phyloP scores from a whole-genome alignment of 2,329 filamentous ascomycete species.

The Diaporthe caulivora region DNA sequence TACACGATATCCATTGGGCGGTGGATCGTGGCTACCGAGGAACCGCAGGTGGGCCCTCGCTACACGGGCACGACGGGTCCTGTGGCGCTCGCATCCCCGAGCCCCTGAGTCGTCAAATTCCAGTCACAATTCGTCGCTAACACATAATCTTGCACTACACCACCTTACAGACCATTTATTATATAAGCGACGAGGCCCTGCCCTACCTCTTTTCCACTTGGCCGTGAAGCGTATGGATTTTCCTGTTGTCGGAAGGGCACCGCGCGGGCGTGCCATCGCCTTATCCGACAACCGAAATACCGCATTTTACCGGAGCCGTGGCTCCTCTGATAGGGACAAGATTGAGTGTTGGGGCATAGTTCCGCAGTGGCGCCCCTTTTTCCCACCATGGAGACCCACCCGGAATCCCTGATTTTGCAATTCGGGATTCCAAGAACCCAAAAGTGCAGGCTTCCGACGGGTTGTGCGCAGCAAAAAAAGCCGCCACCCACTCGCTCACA shows the following conservation, averaged over 20 bases:
- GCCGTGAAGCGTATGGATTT: conserved; percentile 10
- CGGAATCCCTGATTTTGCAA: conserved; percentile 24
- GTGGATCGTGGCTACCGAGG: conserved; percentile 26
- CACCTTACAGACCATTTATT: conserved; percentile 12
- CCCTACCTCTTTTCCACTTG: too few relatives aligned
- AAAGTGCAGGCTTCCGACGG: conserved; percentile 12
- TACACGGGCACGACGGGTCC: conserved; percentile 2
- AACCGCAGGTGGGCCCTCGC: conserved; percentile 21
- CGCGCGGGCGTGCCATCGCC: neutral
- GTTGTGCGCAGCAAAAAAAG: neutral
- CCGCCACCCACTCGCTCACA: neutral
- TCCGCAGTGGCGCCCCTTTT: conserved; percentile 23
- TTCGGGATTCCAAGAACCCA: conserved; percentile 3
- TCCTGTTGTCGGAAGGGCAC: neutral
- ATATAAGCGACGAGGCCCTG: conserved; percentile 9
- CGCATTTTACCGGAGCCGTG: conserved; percentile 1
- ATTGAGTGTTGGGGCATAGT: conserved; percentile 9
- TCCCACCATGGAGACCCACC: conserved; percentile 26
- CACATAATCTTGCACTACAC: too few relatives aligned
- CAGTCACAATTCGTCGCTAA: neutral
- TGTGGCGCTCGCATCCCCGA: conserved; percentile 26
- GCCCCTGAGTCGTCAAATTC: conserved; percentile 28
- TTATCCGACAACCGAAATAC: neutral
- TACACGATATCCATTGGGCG: conserved; percentile 8
- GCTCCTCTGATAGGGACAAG: neutral